These are phyloP conservation scores for Aureobasidium sp. DNA, from an alignment of 2,329 filamentous ascomycete species.

Conservation along the genomic window DNA sequence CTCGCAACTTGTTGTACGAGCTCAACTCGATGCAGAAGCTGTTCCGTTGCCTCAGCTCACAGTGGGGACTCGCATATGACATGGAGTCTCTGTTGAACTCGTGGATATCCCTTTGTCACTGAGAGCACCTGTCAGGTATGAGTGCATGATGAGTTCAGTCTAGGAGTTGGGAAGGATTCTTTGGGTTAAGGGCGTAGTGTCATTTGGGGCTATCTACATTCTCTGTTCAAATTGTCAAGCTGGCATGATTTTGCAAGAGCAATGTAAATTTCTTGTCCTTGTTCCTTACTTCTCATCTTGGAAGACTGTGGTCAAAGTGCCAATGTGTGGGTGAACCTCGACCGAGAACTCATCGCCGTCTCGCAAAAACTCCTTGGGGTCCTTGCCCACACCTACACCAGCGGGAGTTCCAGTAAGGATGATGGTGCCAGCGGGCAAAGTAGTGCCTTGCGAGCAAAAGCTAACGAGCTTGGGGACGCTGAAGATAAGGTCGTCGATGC, in stretches of 20 bases:
- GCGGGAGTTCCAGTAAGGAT: constrained; percentile 37
- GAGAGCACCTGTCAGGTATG: neutral
- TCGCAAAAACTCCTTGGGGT: constrained; percentile 34
- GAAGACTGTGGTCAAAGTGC: constrained; percentile 40
- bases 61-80: constrained; percentile 38
- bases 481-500: constrained; percentile 45
- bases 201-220: neutral
- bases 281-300: constrained; percentile 18
- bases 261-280: neutral
- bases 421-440: constrained; percentile 33
- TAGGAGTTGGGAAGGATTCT: neutral
- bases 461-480: constrained; percentile 37
- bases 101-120: constrained; percentile 37
- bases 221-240: neutral
- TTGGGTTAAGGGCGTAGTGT: too few species aligned
- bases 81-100: constrained; percentile 37
- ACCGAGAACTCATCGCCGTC: constrained; percentile 41
- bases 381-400: constrained; percentile 32
- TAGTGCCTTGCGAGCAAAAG: constrained; percentile 34
- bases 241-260: neutral
- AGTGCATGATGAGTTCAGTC: neutral
- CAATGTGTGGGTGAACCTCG: constrained; percentile 40
- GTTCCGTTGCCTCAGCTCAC: constrained; percentile 34
- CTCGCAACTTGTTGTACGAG: constrained; percentile 37
- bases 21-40: constrained; percentile 40